Evolutionary conservation across 2,329 filamentous ascomycete genomes (phyloP).

Genomic region (Aspergillus pseudoviridinutans): DNA sequence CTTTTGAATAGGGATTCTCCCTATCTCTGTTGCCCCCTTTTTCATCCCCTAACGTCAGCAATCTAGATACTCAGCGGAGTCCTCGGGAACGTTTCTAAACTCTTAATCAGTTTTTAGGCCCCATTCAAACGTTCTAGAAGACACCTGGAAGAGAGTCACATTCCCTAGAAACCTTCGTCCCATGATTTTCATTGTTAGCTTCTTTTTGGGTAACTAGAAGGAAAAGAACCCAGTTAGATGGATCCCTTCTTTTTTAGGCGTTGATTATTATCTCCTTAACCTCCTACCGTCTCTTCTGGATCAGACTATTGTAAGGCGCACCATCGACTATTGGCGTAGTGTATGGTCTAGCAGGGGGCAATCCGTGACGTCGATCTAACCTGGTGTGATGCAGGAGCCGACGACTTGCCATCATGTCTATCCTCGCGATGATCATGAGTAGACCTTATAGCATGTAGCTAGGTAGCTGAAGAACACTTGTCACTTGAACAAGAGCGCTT

Average conservation of each 20-base stretch:
- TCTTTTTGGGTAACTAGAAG: not conserved
- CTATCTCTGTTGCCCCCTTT: not conserved
- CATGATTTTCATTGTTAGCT: slow-evolving; percentile 5
- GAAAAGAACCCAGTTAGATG: not conserved
- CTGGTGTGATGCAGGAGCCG: not conserved
- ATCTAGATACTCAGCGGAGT: not conserved
- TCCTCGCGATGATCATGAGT: not conserved
- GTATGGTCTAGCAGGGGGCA: slow-evolving; percentile 5
- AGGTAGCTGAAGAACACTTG: not conserved
- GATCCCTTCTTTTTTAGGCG: slow-evolving; percentile 1
- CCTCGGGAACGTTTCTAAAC: not conserved
- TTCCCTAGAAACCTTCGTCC: slow-evolving; percentile 22
- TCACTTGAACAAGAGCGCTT: too few relatives aligned
- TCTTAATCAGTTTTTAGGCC: not conserved
- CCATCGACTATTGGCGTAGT: slow-evolving; percentile 18
- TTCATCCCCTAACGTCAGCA: not conserved
- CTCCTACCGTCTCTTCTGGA: not conserved
- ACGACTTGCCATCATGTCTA: not conserved
- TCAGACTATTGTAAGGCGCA: slow-evolving; percentile 13
- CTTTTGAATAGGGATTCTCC: not conserved
- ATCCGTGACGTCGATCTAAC: slow-evolving; percentile 17
- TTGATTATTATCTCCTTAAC: not conserved
- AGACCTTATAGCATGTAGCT: not conserved
- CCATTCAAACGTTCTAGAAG: slow-evolving; percentile 30
- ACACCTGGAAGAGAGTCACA: slow-evolving; percentile 26